Base-by-base conservation (phyloP, 805 yeast species). In the Zygoascus biomembranicola region DNA sequence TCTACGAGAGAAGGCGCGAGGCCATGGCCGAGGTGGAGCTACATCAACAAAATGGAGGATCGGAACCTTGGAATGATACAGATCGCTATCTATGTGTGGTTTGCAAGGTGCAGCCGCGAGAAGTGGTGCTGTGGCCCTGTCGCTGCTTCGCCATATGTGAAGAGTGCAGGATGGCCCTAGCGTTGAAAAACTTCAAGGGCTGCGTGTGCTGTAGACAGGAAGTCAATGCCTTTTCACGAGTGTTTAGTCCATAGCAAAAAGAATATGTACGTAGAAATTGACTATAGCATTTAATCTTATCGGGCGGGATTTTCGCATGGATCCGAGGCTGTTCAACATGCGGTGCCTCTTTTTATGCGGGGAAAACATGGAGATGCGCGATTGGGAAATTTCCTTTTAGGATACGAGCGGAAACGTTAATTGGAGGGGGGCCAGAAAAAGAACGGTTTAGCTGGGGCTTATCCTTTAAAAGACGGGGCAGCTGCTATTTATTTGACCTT, bases 111-210 rank as follows among this genome's bases (percentile, higher is more conserved):
- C 80, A 84, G 54, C 78, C 81, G 5, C 75, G 97, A 59, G 86
- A 84, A 54, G 79, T 90, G 43, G 82, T 90, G 8, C 72, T 92
- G 2, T 90, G 97, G 97, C 97, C 97, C 0, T 90, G 97, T 65
- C 79, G 81, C 61, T 90, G 97, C 67, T 79, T 90, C 53, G 90
- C 96, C 0, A 73, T 90, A 5, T 90, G 97, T 67, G 96, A 90
- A 58, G 77, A 79, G 26, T 90, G 97, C 64, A 76, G 97, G 16
- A 72, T 82, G 10, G 79, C 85, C 16, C 73, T 90, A 51, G 88
- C 87, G 8, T 70, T 83, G 35, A 77, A 90, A 56, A 85, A 86
- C 11, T 84, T 84, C 63, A 79, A 78, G 54, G 84, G 84, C 0
- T 90, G 97, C 68, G 92, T 90, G 0, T 86, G 95, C 63, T 90